Evolutionary conservation across 129 eudicot species (phyloP), one percentile per base, ranked within the genome.

Genomic region (Flaveria bidentis): DNA sequence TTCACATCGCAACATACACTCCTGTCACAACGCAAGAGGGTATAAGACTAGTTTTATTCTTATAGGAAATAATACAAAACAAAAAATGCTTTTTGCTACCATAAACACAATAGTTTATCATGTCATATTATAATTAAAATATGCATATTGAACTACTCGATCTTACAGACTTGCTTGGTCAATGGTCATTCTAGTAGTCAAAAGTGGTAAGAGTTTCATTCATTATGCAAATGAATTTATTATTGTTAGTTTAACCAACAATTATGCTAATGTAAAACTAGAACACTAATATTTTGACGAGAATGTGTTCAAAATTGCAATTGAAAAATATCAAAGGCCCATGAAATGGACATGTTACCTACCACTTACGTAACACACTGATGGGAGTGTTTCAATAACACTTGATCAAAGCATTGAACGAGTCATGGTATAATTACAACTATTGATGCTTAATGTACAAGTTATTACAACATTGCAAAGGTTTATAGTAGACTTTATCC

Each of bases 371-470:
- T 36, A 33, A 39, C 28, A 36, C 75, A 41, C 4, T 53, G 60
- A 77, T 77, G 30, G 51, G 57, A 47, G 30, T 41, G 75, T 55
- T 67, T 68, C n/a, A 30, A 47, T 52, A 68, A 26, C 69, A 58
- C 51, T 47, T 44, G 6, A 30, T 6, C 28, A 77, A 50, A 18
- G 68, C 81, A 52, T 77, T 77, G 81, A 77, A 68, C 42, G 65
- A 68, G 75, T 68, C 75, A 77, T 14, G 53, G 15, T 36, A 55
- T 45, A 20, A 10, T 65, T 51, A 51, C 55, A 65, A 66, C 58
- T 56, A 65, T 20, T 13, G 1, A 4, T 64, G 28, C 61, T 4
- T 20, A 51, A 50, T 13, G 53, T 53, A 67, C 46, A 76, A 66
- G 55, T 36, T 65, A 45, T 65, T 18, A 39, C 9, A 41, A 12